phyloP scores from a whole-genome alignment of 345 rosid genomes.

The Gossypium rotundifolium region DNA sequence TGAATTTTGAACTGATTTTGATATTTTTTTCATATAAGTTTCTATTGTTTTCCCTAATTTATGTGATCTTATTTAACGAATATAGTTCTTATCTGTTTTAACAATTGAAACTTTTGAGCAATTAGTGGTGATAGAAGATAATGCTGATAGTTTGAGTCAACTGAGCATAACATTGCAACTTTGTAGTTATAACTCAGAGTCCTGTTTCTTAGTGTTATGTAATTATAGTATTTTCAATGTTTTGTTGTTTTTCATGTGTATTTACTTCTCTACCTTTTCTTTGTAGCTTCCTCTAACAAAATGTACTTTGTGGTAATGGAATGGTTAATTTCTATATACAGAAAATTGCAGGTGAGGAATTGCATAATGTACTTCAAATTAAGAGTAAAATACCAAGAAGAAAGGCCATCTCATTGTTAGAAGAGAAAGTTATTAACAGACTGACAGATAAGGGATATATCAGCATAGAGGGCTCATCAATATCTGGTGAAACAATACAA shows the following conservation, averaged over 20 bases:
- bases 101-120: background rate
- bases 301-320: background rate
- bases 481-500: slow-evolving; percentile 50
- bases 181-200: background rate
- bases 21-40: background rate
- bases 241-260: slow-evolving; percentile 3
- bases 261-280: background rate
- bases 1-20: background rate
- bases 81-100: background rate
- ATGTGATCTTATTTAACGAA: background rate
- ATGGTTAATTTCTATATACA: slow-evolving; percentile 24
- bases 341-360: slow-evolving; percentile 88
- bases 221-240: background rate
- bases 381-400: slow-evolving; percentile 78
- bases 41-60: background rate
- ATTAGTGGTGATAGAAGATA: background rate
- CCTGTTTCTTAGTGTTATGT: background rate
- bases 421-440: slow-evolving; percentile 67
- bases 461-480: slow-evolving; percentile 42
- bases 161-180: background rate
- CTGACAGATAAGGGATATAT: slow-evolving; percentile 90
- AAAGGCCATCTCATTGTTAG: slow-evolving; percentile 74
- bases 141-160: background rate
- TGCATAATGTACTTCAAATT: slow-evolving; percentile 70
- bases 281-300: background rate